Evolutionary conservation across 2,329 filamentous ascomycete genomes (phyloP), one percentile per base, ranked within the genome.

Genomic region (Rhynchosporium agropyri): DNA sequence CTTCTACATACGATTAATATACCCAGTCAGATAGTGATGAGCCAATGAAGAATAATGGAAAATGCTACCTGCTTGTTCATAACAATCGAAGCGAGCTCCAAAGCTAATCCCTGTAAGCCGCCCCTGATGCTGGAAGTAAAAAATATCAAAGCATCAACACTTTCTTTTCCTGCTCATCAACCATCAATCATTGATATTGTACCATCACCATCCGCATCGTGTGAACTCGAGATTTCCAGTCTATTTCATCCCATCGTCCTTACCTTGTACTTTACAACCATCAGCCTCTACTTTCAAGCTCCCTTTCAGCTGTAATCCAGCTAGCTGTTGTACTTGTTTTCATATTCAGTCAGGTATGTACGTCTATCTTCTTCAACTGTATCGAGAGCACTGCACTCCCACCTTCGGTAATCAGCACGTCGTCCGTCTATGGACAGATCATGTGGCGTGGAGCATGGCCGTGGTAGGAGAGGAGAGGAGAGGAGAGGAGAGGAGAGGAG

Each of bases 191-290:
- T 48, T 58, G 53, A 58, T 59, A 49, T 46, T 65, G 65, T 67
- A 67, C 57, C 66, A 68, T 60, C 65, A 67, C 49, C 62, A 56
- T 57, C 42, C 26, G 40, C 48, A 65, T 63, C 62, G 43, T 33
- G 31, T 58, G 57, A 42, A 58, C 15, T 54, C 29, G 49, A 55
- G 46, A 62, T 60, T 3, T 4, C 13, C 38, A 51, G 42, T 68
- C 63, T 60, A 48, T 57, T 63, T 68, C 51, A 29, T 63, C 58
- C 20, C 31, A 45, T 56, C 65, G 65, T 63, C 55, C 59, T 64
- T 63, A 45, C 56, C 58, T 53, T 68, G 67, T 68, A 61, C 63
- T 65, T 67, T 65, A 63, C 33, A 15, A 57, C 20, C 46, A 5
- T 49, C 58, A 7, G 38, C 15, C 40, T 38, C 40, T 55, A 38